phyloP scores from a whole-genome alignment of 1,284 basidiomycete species.

The Malassezia dermatis region DNA sequence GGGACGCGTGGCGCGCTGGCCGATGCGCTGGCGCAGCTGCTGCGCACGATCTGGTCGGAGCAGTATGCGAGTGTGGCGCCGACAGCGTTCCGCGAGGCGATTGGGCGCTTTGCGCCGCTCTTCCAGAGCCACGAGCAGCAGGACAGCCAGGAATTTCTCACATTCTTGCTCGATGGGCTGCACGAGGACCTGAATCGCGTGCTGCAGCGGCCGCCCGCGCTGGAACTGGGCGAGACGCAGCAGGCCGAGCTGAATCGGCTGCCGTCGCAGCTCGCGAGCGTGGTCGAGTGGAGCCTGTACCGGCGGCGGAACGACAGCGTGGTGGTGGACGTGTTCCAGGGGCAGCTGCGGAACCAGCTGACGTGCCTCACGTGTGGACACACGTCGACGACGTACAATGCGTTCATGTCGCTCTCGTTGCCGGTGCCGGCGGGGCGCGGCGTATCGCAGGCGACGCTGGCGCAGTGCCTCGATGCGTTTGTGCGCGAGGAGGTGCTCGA shows the following conservation, averaged over 20 bases:
- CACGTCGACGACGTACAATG: conserved; percentile 95
- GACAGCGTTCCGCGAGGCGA: conserved; percentile 68
- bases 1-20: conserved; percentile 81
- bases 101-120: conserved; percentile 34
- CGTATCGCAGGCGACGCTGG: conserved; percentile 61
- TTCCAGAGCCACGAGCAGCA: conserved; percentile 43
- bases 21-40: conserved; percentile 67
- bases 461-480: conserved; percentile 78
- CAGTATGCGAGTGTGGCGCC: conserved; percentile 76
- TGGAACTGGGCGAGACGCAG: conserved; percentile 37
- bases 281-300: conserved; percentile 35
- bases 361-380: conserved; percentile 50
- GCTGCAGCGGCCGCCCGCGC: conserved; percentile 28
- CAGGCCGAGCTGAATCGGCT: conserved; percentile 55
- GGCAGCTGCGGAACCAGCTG: conserved; percentile 45
- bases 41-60: conserved; percentile 79
- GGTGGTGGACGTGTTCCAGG: conserved; percentile 33
- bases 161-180: conserved; percentile 28
- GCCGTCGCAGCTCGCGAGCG: conserved; percentile 57
- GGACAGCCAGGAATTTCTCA: conserved; percentile 27
- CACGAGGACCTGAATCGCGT: conserved; percentile 32
- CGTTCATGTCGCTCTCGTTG: conserved; percentile 43
- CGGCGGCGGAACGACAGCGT: conserved; percentile 41
- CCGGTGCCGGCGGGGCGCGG: conserved; percentile 51
- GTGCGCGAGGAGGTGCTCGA: conserved; percentile 83